A percentile compares a stretch with the other conserved stretches of the same genome.
phyloP scores from a whole-genome alignment of 169 alveolate genomes.

The Plasmodium blacklocki region DNA sequence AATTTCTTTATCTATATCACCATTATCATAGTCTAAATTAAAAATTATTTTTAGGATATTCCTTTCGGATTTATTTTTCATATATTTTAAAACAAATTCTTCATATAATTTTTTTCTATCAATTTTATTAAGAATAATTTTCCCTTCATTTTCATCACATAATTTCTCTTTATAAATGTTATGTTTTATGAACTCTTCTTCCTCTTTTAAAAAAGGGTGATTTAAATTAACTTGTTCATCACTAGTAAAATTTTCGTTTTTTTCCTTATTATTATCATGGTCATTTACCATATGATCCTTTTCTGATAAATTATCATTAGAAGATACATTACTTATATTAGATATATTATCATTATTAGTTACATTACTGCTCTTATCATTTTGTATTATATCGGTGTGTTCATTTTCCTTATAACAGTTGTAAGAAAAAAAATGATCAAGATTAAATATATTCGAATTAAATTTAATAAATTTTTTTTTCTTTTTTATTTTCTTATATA shows the following conservation, averaged over 20 bases:
- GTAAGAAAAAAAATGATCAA: constrained; percentile 33
- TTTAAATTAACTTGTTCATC: not conserved
- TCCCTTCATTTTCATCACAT: constrained; percentile 6
- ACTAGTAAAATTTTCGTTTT: not conserved
- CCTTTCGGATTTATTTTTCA: constrained; percentile 58
- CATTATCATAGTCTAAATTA: constrained; percentile 25
- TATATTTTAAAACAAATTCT: constrained; percentile 67
- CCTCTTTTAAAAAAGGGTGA: not conserved
- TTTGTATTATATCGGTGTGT: not conserved
- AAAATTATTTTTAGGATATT: constrained; percentile 50
- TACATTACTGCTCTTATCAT: not conserved
- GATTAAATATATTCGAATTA: not conserved
- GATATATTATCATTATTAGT: not conserved
- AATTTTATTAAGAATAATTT: constrained; percentile 4
- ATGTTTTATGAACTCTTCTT: not conserved
- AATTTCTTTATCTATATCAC: constrained; percentile 37
- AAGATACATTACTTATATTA: not conserved
- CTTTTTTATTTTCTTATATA: constrained; percentile 54
- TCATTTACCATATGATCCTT: not conserved
- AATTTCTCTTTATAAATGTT: constrained; percentile 16
- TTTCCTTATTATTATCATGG: not conserved
- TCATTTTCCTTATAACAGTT: constrained; percentile 9
- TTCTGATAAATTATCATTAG: not conserved
- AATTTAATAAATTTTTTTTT: constrained; percentile 25
- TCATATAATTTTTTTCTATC: constrained; percentile 46